A percentile compares a stretch with the other conserved stretches of the same genome.
These are phyloP conservation scores for Syzygium aqueum DNA, from an alignment of 345 rosid species.

Conservation along the genomic window DNA sequence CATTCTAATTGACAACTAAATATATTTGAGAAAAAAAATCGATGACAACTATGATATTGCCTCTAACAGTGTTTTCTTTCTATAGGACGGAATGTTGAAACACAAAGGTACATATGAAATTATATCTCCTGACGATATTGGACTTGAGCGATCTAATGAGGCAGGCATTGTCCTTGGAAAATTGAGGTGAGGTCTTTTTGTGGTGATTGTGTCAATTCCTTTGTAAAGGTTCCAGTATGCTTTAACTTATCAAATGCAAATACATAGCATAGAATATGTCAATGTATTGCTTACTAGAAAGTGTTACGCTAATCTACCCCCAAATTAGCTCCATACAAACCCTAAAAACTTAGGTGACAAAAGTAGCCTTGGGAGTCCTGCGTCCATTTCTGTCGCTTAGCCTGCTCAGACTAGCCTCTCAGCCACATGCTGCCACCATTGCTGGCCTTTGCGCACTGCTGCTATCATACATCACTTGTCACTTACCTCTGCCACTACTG, in stretches of 20 bases:
- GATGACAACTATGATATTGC: not conserved
- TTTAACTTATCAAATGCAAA: not conserved
- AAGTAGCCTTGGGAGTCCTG: not conserved
- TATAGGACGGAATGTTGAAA: slow-evolving; percentile 93
- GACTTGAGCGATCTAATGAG: slow-evolving; percentile 76
- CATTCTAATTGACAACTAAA: not conserved
- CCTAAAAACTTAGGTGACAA: not conserved
- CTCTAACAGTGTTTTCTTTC: not conserved
- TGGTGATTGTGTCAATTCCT: not conserved
- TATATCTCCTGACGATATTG: slow-evolving; percentile 79
- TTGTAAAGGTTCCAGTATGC: not conserved
- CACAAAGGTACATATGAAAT: slow-evolving; percentile 93
- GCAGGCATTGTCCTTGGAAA: slow-evolving; percentile 95
- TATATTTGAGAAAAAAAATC: not conserved
- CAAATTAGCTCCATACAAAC: not conserved
- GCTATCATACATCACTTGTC: not conserved
- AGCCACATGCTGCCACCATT: not conserved
- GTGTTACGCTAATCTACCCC: not conserved
- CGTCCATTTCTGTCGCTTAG: not conserved
- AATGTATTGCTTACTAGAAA: not conserved
- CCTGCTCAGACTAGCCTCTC: not conserved
- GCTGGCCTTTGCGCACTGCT: not conserved
- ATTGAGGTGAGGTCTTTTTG: slow-evolving; percentile 47
- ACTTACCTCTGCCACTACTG: not conserved
- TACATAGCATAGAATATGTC: not conserved